phyloP scores from a whole-genome alignment of 176 grass and related monocot species.

The Raddia guianensis region DNA sequence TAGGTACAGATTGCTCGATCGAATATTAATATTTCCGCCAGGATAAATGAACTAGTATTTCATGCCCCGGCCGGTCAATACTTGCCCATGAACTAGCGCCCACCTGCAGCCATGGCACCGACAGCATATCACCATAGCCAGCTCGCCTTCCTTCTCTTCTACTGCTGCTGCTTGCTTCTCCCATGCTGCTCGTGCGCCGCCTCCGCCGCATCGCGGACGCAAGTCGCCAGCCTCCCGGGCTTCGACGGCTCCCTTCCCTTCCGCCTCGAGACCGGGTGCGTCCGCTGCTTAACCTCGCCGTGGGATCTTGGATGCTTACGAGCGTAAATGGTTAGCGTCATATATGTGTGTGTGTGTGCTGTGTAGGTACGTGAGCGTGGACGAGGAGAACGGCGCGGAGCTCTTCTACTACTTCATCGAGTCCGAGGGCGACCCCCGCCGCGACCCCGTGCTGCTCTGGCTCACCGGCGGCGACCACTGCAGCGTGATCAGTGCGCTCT shows the following conservation, averaged over 20 bases:
- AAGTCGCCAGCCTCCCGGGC: background rate
- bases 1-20: too few species aligned
- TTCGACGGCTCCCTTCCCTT: background rate
- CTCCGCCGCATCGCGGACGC: background rate
- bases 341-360: too few species aligned
- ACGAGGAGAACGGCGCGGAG: slow-evolving; percentile 36
- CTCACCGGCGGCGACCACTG: slow-evolving; percentile 40
- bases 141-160: background rate
- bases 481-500: slow-evolving; percentile 20
- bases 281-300: too few species aligned
- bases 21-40: too few species aligned
- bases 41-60: too few species aligned
- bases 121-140: background rate
- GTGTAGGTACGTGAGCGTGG: slow-evolving; percentile 40
- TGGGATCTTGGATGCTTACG: too few species aligned
- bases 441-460: slow-evolving; percentile 39
- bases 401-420: slow-evolving; percentile 52
- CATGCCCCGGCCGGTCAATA: too few species aligned
- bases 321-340: too few species aligned
- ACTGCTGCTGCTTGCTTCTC: background rate
- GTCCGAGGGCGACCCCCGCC: slow-evolving; percentile 38
- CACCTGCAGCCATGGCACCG: too few species aligned
- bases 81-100: too few species aligned
- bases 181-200: background rate
- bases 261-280: slow-evolving; percentile 17